Percentiles rank a stretch among this genome's conserved stretches.
These are phyloP conservation scores for Sideroxylon spinosum DNA, from an alignment of 179 eudicot species.

Conservation along the genomic window DNA sequence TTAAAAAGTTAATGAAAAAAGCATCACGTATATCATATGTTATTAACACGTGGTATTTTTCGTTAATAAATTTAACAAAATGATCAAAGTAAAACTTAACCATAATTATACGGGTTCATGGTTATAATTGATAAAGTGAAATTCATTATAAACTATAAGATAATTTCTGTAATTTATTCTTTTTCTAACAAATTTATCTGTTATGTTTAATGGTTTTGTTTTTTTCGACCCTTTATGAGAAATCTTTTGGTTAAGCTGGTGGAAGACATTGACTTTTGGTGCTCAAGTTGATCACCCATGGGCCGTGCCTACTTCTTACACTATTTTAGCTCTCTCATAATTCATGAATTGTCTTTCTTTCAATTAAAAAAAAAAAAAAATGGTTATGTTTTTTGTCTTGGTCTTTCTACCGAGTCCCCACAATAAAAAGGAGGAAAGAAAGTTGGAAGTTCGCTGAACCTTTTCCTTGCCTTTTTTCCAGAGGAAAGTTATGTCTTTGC, in stretches of 20 bases:
- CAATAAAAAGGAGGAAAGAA: neutral
- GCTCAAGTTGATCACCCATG: neutral
- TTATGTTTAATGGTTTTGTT: neutral
- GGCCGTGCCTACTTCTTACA: constrained; percentile 11
- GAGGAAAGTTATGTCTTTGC: neutral
- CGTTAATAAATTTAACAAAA: too few species aligned
- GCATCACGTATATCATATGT: too few species aligned
- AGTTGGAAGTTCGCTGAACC: constrained; percentile 9
- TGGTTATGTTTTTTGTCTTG: neutral
- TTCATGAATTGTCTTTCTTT: too few species aligned
- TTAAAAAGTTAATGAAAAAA: too few species aligned
- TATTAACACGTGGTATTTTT: too few species aligned
- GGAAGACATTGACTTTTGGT: neutral
- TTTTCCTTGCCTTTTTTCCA: neutral
- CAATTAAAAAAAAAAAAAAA: neutral
- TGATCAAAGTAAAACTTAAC: too few species aligned
- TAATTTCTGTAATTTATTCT: too few species aligned
- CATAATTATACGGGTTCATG: too few species aligned
- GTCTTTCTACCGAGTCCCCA: neutral
- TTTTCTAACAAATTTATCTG: too few species aligned
- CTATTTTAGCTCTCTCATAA: neutral
- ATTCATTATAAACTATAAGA: too few species aligned
- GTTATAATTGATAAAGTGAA: too few species aligned
- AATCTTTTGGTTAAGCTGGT: neutral
- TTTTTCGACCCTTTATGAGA: too few species aligned